phyloP scores from a whole-genome alignment of 192 early-diverging fungal genomes.

The Gigaspora rosea region DNA sequence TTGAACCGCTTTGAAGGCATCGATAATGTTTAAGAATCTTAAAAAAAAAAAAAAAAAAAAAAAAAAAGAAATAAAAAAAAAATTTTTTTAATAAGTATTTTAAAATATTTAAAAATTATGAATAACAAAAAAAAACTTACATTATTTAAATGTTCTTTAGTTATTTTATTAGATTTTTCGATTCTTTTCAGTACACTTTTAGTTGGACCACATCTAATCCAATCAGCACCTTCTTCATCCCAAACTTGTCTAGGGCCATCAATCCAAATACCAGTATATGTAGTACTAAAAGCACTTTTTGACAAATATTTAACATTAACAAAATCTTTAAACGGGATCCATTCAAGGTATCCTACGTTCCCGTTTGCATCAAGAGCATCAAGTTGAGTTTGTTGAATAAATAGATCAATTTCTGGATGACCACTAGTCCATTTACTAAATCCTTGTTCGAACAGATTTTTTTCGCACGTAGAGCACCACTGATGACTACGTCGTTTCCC shows the following conservation, averaged over 20 bases:
- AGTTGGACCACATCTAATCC: no score
- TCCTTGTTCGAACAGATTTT: no score
- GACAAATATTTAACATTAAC: background rate
- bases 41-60: background rate
- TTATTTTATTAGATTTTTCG: no score
- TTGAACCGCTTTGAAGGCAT: background rate
- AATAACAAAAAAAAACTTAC: no score
- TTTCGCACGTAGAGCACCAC: no score
- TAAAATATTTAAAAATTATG: no score
- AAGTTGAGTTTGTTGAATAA: background rate
- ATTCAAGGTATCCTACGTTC: background rate
- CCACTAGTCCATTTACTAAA: background rate
- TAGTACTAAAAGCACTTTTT: background rate
- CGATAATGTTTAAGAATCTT: no score
- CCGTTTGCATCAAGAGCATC: background rate
- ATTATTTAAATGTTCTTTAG: no score
- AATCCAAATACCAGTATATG: background rate
- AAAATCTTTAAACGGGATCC: background rate
- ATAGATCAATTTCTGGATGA: background rate
- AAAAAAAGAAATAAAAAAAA: background rate
- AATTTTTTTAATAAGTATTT: no score
- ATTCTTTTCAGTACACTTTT: no score
- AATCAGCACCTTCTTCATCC: background rate
- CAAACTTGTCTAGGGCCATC: background rate
- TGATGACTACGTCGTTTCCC: no score